Evolutionary conservation across 106 monocot species (phyloP), one percentile per base, ranked within the genome.

Genomic region (Dioscorea dumetorum): DNA sequence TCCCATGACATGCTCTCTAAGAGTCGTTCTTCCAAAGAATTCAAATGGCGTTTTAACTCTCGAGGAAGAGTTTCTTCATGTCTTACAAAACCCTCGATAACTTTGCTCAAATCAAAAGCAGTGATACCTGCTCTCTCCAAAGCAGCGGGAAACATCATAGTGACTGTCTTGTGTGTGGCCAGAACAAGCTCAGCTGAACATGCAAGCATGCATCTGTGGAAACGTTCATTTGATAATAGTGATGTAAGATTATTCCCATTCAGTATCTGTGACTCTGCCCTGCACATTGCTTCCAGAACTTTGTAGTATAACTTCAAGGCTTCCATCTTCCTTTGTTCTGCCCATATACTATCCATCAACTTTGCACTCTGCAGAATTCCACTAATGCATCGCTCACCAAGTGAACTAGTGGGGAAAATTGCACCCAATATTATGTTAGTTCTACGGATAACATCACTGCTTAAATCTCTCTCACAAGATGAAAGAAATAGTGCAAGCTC

Each of bases 1-100:
- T 97, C 91, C 97, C 97, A 97, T 22, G 86, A 86, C 81, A 97
- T 72, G 64, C 87, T 92, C 82, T 97, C 97, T 31, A 97, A 63
- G 49, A 97, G 85, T 33, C 86, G 70, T 67, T 97, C 97, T 70
- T 97, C 97, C 70, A 97, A 62, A 4, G 86, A 80, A 85, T 97
- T 97, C 57, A 97, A 56, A 74, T 97, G 91, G 12, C 91, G 79
- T 69, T 90, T 97, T 68, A 97, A 75, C 70, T 97, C 97, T 67
- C 97, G 82, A 19, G 97, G 97, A 61, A 97, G 91, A 65, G 86
- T 87, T 69, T 97, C 97, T 63, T 91, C 97, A 77, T 92, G 88
- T 49, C 97, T 84, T 1, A 97, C 89, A 81, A 92, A 97, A 73
- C 91, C 76, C 73, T 97, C 91, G 64, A 97, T 97, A 49, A 97